Conservation (phyloP, 495 filamentous ascomycete genomes). For the Chaetomium cochliodes region DNA sequence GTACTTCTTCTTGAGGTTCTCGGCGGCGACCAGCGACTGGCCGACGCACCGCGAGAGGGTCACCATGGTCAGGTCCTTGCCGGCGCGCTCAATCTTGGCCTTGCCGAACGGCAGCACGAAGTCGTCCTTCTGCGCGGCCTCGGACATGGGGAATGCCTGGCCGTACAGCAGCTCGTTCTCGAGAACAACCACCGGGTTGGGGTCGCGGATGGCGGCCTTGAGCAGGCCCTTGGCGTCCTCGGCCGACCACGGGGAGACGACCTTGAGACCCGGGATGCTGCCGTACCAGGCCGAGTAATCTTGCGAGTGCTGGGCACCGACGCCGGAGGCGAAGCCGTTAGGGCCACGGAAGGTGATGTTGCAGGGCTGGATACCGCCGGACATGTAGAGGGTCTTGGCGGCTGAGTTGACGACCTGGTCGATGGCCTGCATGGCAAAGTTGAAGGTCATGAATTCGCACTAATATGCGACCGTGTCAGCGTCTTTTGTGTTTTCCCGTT, state of each 20-base stretch:
- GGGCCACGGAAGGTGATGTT: constrained; percentile 99
- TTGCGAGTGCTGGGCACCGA: constrained; percentile 96
- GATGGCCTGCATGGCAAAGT: constrained; percentile 99
- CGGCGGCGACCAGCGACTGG: constrained; percentile 83
- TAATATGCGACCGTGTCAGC: constrained; percentile 37
- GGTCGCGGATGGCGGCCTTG: constrained; percentile 97
- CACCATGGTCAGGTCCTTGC: constrained; percentile 95
- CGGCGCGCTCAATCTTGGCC: constrained; percentile 95
- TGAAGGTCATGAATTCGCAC: constrained; percentile 99
- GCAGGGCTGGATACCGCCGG: constrained; percentile 97
- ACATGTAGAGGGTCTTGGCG: constrained; percentile 99
- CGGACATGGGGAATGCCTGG: constrained; percentile 90
- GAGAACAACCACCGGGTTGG: constrained; percentile 90
- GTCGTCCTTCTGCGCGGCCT: constrained; percentile 89
- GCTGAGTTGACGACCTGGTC: constrained; percentile 99
- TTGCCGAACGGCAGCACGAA: constrained; percentile 96
- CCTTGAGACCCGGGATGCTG: constrained; percentile 95
- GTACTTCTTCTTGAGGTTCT: constrained; percentile 89
- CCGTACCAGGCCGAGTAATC: constrained; percentile 99
- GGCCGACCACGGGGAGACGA: constrained; percentile 90
- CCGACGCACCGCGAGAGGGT: constrained; percentile 93
- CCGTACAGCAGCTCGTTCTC: constrained; percentile 99
- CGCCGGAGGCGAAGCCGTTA: constrained; percentile 95
- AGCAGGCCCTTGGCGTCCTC: constrained; percentile 97
- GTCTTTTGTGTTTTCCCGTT: not conserved